phyloP scores from a whole-genome alignment of 1,284 basidiomycete species.

The Mrakiaceae sp. region DNA sequence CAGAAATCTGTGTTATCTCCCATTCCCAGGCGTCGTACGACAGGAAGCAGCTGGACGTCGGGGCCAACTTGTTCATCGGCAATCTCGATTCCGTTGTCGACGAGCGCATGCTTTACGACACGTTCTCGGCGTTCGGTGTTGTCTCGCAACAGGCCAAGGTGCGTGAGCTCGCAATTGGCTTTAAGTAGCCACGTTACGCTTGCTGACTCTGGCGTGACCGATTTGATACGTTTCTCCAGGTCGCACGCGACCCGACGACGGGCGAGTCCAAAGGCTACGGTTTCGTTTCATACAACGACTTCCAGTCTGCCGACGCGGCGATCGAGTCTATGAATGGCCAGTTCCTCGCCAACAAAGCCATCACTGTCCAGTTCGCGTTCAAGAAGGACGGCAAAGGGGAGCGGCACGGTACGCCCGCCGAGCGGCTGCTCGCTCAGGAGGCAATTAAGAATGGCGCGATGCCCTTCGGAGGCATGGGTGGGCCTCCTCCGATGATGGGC shows the following conservation, averaged over 20 bases:
- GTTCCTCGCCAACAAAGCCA: constrained; percentile 95
- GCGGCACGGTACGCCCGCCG: constrained; percentile 87
- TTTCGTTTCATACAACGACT: constrained; percentile 93
- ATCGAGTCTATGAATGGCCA: constrained; percentile 94
- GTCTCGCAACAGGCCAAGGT: constrained; percentile 93
- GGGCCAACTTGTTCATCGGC: constrained; percentile 93
- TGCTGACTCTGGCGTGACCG: not conserved
- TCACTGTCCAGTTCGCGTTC: constrained; percentile 93
- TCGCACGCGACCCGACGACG: constrained; percentile 73
- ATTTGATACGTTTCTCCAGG: constrained; percentile 40
- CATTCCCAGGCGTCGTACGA: constrained; percentile 67
- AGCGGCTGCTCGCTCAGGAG: constrained; percentile 86
- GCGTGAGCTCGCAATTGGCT: constrained; percentile 24
- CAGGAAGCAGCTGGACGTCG: constrained; percentile 95
- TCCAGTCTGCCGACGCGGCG: constrained; percentile 92
- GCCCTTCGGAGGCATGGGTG: constrained; percentile 46
- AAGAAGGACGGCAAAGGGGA: constrained; percentile 99
- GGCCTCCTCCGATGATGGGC: not conserved
- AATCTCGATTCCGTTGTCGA: constrained; percentile 90
- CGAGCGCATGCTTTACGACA: constrained; percentile 84
- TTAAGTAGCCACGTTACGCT: not conserved
- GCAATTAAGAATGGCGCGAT: constrained; percentile 88
- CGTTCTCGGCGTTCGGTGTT: constrained; percentile 86
- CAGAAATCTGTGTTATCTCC: not conserved
- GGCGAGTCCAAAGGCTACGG: constrained; percentile 92